Base-by-base conservation (phyloP, 805 yeast genomes). In the Brettanomyces anomalus region DNA sequence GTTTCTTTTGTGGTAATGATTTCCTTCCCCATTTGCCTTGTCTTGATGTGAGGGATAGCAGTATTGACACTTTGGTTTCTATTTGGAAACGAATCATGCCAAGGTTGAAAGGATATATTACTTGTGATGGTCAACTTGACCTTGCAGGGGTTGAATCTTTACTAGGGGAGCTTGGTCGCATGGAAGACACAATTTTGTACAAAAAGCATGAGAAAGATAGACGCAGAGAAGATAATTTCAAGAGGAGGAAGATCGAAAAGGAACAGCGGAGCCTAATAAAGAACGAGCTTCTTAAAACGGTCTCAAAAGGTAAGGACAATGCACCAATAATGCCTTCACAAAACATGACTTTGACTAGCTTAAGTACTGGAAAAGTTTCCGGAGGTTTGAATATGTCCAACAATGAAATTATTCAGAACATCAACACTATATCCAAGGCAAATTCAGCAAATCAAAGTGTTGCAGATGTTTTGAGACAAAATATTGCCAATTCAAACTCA, bases 1-100 rank as follows among this genome's bases (percentile, higher is more conserved):
- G 97, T 73, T 93, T 93, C 68, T 93, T 93, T 58, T 94, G 90
- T 49, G 99, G 99, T 63, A 93, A 93, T 59, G 99, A 93, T 77
- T 93, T 93, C 72, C 68, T 93, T 55, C 99, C 99, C 1, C 97
- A 90, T 64, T 67, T 93, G 51, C 97, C 99, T 4, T 80, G 94
- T 26, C 72, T 93, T 43, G 96, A 90, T 55, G 97, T 93, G 36
- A 77, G 98, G 52, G 97, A 93, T 61, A 85, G 86, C 56, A 89
- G 96, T 52, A 84, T 93, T 55, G 96, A 90, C 56, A 68, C 76
- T 19, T 65, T 93, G 42, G 81, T 87, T 11, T 73, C 71, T 33
- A 77, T 90, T 39, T 93, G 98, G 98, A 88, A 89, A 54, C 68
- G 74, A 31, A 61, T 74, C 1, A 58, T 93, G 39, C 83, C 94